Evolutionary conservation across 345 rosid species (phyloP).

Genomic region (Erucastrum elatum): DNA sequence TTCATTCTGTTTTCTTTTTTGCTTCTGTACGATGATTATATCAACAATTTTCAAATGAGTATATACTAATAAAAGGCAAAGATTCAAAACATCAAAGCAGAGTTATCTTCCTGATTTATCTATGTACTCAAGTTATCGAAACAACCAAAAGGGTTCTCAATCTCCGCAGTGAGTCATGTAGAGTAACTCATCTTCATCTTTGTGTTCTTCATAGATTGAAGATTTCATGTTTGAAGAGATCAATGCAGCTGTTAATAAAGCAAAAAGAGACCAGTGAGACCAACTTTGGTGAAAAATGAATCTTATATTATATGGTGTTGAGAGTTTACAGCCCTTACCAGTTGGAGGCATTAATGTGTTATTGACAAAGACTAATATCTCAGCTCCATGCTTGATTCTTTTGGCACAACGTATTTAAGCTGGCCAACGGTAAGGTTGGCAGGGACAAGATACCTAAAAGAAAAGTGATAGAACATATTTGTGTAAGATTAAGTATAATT

Average conservation of each 20-base stretch:
- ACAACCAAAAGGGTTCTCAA: constrained; percentile 77
- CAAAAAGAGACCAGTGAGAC: background rate
- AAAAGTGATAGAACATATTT: background rate
- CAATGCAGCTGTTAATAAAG: constrained; percentile 63
- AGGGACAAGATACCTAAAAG: constrained; percentile 70
- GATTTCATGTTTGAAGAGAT: constrained; percentile 46
- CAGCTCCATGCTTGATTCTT: constrained; percentile 78
- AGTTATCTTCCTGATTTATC: constrained; percentile 29
- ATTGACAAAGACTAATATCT: constrained; percentile 75
- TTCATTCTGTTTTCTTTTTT: no score
- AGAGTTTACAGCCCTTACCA: constrained; percentile 40
- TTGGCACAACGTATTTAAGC: constrained; percentile 74
- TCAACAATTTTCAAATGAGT: background rate
- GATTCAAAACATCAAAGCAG: constrained; percentile 22
- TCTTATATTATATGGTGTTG: background rate
- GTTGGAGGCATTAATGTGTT: constrained; percentile 66
- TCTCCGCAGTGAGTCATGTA: constrained; percentile 97
- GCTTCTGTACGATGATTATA: background rate
- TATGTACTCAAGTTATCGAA: constrained; percentile 17
- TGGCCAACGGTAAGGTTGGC: constrained; percentile 82
- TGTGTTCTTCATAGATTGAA: constrained; percentile 86
- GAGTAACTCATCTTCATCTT: constrained; percentile 93
- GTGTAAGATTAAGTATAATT: background rate
- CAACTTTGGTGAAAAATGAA: background rate
- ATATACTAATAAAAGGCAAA: background rate